A percentile compares a stretch with the other conserved stretches of the same genome.
Evolutionary conservation across 805 yeast genomes (phyloP).

Genomic region (Komagataella populi): DNA sequence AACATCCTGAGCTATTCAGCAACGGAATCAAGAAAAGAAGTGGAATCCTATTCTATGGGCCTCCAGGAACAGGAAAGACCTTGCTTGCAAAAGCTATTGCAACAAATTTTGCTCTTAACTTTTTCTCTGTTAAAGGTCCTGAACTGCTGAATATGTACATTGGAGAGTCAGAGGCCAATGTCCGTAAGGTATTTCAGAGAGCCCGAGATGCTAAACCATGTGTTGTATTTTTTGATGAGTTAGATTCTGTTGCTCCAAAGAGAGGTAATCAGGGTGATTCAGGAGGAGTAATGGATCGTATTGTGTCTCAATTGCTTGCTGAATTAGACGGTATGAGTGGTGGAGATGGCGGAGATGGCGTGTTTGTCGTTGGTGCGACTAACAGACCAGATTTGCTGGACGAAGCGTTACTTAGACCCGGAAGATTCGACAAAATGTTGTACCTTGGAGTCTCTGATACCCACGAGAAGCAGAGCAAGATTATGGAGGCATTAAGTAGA

Average conservation of each 20-base stretch:
- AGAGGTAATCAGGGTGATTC: constrained; percentile 98
- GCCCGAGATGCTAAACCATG: constrained; percentile 97
- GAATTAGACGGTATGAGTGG: constrained; percentile 95
- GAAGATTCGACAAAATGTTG: constrained; percentile 89
- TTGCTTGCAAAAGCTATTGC: constrained; percentile 95
- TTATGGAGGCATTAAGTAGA: constrained; percentile 77
- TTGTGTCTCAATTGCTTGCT: constrained; percentile 88
- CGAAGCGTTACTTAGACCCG: constrained; percentile 87
- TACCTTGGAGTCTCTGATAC: constrained; percentile 91
- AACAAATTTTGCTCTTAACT: constrained; percentile 84
- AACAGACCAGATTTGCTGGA: constrained; percentile 92
- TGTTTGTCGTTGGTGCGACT: constrained; percentile 97
- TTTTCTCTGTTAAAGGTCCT: constrained; percentile 90
- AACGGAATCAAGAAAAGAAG: constrained; percentile 88
- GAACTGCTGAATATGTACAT: constrained; percentile 94
- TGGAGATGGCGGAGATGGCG: constrained; percentile 69
- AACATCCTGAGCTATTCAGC: constrained; percentile 80
- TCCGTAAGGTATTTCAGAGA: constrained; percentile 81
- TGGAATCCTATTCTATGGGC: constrained; percentile 92
- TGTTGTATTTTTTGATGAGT: constrained; percentile 92
- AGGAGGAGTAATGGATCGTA: constrained; percentile 98
- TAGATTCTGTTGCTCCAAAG: constrained; percentile 96
- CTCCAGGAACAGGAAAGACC: constrained; percentile 98
- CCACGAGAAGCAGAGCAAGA: constrained; percentile 74
- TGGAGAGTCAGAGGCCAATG: constrained; percentile 97